Evolutionary conservation across 306 rosid genomes (phyloP).

Genomic region (Casuarina equisetifolia): DNA sequence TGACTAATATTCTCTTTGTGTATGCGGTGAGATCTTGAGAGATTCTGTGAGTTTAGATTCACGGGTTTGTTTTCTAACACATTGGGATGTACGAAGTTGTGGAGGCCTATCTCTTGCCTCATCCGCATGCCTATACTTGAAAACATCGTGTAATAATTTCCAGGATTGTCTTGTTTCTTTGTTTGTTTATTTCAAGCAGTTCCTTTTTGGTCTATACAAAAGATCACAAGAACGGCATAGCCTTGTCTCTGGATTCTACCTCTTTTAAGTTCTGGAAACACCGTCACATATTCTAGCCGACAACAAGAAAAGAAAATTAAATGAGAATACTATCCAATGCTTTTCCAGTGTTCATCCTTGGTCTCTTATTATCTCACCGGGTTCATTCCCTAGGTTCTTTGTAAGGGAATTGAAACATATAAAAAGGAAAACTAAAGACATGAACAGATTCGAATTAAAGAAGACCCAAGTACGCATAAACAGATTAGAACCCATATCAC

Average conservation of each 20-base stretch:
- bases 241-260: neutral
- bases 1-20: too few species aligned
- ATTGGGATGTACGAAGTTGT: constrained; percentile 47
- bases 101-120: constrained; percentile 49
- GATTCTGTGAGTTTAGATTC: too few species aligned
- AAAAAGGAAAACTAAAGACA: neutral
- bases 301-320: neutral
- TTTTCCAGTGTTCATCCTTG: neutral
- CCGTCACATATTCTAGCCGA: neutral
- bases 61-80: too few species aligned
- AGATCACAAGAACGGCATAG: neutral
- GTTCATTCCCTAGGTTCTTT: neutral
- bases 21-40: too few species aligned
- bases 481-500: neutral
- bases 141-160: neutral
- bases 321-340: neutral
- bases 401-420: neutral
- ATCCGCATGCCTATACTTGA: constrained; percentile 39
- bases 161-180: neutral
- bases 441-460: neutral
- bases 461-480: neutral
- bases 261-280: neutral
- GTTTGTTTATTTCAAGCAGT: neutral
- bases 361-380: neutral
- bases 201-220: neutral